Evolutionary conservation across 768 basidiomycete species (phyloP).

Genomic region (Tulasnella sp.): DNA sequence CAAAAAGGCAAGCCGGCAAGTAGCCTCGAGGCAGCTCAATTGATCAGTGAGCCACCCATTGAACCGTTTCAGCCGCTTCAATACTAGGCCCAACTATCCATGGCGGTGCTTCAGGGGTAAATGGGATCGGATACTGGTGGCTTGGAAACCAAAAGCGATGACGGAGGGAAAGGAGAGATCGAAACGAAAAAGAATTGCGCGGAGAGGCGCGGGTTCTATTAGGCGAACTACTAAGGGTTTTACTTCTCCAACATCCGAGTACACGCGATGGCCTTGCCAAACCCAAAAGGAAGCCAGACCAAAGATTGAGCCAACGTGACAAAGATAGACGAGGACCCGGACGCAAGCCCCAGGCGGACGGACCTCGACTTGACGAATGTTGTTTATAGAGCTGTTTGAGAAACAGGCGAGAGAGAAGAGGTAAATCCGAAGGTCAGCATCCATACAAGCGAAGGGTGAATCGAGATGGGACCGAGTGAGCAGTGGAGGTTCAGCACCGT

Average conservation of each 20-base stretch:
- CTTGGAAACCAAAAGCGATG: background rate
- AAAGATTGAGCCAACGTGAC: constrained; percentile 5
- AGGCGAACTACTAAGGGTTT: constrained; percentile 8
- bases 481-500: background rate
- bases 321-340: background rate
- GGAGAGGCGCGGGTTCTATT: background rate
- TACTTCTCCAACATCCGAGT: constrained; percentile 7
- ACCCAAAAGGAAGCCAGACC: constrained; percentile 3
- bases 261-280: background rate
- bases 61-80: background rate
- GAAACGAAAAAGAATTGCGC: background rate
- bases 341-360: constrained; percentile 6
- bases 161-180: background rate
- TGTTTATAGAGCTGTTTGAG: background rate
- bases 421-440: constrained; percentile 11
- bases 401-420: background rate
- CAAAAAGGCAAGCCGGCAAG: background rate
- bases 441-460: background rate
- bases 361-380: constrained; percentile 1
- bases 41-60: background rate
- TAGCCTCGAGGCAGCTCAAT: background rate
- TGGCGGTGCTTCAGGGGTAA: background rate
- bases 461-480: background rate
- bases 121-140: background rate
- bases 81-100: background rate